phyloP scores from a whole-genome alignment of 176 grass and related monocot genomes.

The Poa pratensis region DNA sequence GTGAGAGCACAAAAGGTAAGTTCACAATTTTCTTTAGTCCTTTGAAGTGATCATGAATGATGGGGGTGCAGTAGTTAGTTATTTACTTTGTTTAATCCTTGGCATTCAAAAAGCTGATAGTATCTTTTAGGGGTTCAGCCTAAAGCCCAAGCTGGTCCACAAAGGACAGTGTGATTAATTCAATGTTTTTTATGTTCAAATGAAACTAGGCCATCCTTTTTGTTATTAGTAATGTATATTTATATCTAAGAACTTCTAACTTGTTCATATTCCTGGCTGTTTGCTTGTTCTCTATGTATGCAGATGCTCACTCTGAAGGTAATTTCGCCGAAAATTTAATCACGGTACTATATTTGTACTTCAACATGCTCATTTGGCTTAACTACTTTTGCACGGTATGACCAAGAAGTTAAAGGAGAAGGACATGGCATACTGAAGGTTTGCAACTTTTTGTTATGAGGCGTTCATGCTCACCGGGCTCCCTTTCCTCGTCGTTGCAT shows the following conservation, averaged over 20 bases:
- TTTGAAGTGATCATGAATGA: conserved; percentile 9
- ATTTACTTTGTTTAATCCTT: not conserved
- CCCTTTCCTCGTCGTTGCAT: no score
- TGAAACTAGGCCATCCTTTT: not conserved
- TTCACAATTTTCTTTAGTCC: not conserved
- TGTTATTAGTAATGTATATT: not conserved
- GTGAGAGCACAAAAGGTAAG: conserved; percentile 31
- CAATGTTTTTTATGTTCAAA: not conserved
- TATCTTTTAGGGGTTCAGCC: not conserved
- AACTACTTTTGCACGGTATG: no score
- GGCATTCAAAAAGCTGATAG: not conserved
- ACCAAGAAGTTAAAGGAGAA: no score
- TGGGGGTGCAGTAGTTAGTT: not conserved
- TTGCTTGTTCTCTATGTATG: no score
- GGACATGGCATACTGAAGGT: no score
- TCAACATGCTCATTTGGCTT: no score
- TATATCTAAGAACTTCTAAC: not conserved
- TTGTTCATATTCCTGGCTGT: no score
- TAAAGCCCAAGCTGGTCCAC: not conserved
- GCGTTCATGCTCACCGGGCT: no score
- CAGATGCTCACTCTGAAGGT: no score
- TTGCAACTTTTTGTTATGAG: no score
- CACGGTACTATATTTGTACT: no score
- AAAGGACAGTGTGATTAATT: not conserved
- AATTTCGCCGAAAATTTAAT: no score